Base-by-base conservation (phyloP, 2,329 filamentous ascomycete genomes). In the Pseudopithomyces maydicus region DNA sequence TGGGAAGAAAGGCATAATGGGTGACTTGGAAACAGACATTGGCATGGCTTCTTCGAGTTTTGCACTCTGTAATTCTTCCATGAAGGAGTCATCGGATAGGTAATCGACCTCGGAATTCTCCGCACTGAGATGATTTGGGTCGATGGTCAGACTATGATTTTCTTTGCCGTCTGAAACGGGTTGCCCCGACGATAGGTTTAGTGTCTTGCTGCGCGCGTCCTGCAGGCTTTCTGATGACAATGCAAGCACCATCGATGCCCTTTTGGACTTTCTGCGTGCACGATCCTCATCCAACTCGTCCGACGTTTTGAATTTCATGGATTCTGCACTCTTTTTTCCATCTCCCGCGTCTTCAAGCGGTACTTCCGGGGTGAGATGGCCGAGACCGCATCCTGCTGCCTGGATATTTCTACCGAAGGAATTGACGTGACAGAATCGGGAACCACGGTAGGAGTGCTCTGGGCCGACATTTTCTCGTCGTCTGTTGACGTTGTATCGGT, bases 11-110 rank as follows among this genome's bases (percentile, higher is more conserved):
- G 90, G 85, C 14, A 85, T 88, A 41, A 90, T 85, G n/a, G 92
- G 91, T n/a, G 92, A 92, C 74, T 92, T 93, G 20, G 90, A 87
- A 8, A 67, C 69, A 1, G 85, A 84, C 61, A 96, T 86, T 2
- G 91, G 89, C 70, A 88, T 89, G n/a, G 92, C 92, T 77, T 97
- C 87, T 70, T 95, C 85, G 17, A 96, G 80, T 2, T 89, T 92
- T 26, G 92, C 92, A 54, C 86, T 90, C 66, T 91, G 90, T 54
- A 96, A 79, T 76, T 96, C 92, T 55, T 96, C 90, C 85, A 96
- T 90, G 60, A 93, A 85, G 15, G 87, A 89, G 69, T 95, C 91
- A 72, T 94, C 90, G n/a, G 90, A 88, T 39, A 86, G 77, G 70
- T 84, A 84, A 41, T 82, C 80, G 19, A 74, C 68, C 51, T 79